phyloP scores from a whole-genome alignment of 1,284 basidiomycete species.

The Melampsora abietis-canadensis region DNA sequence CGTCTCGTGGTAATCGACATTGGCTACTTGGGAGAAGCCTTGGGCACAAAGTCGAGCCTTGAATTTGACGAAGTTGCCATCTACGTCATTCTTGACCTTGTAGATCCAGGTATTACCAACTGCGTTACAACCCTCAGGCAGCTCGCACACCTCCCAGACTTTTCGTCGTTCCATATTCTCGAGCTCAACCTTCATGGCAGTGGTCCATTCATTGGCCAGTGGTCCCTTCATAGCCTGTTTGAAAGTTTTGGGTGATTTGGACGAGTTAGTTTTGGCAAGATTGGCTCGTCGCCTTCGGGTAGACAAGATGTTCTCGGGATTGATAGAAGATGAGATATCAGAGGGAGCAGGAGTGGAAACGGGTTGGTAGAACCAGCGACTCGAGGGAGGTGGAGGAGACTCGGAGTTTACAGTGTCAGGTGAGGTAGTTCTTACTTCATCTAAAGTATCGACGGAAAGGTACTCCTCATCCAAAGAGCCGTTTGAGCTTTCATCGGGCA shows the following conservation, averaged over 20 bases:
- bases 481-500: too few relatives aligned
- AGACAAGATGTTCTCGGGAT: too few relatives aligned
- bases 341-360: too few relatives aligned
- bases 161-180: neutral
- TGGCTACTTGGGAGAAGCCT: neutral
- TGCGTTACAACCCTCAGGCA: too few relatives aligned
- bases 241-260: neutral
- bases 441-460: too few relatives aligned
- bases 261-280: too few relatives aligned
- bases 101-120: neutral
- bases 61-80: neutral
- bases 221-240: neutral
- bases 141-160: too few relatives aligned
- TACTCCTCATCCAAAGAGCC: too few relatives aligned
- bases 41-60: slow-evolving; percentile 6
- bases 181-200: neutral
- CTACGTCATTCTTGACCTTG: neutral
- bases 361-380: neutral
- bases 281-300: too few relatives aligned
- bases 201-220: neutral
- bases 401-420: too few relatives aligned
- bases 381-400: neutral
- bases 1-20: neutral
- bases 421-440: too few relatives aligned
- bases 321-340: too few relatives aligned